Conservation (phyloP, 2,329 filamentous ascomycete species). For the Clathrospora elynae region DNA sequence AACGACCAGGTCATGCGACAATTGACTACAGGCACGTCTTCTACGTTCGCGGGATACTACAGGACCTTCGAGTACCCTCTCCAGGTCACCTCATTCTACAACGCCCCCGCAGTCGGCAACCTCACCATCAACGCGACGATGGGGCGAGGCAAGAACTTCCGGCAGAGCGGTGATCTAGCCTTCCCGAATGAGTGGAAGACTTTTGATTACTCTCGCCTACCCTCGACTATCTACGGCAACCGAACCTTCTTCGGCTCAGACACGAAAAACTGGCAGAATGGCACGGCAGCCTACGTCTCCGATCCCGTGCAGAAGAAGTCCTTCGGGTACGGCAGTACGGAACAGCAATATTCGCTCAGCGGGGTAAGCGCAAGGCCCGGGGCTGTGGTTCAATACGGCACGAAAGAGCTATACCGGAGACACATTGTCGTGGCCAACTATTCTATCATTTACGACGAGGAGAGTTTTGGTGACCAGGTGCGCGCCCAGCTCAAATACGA, state of each 20-base stretch:
- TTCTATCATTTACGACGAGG: slow-evolving; percentile 57
- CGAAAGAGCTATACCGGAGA: slow-evolving; percentile 60
- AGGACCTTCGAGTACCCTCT: slow-evolving; percentile 65
- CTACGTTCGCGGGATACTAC: slow-evolving; percentile 43
- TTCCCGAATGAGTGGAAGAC: slow-evolving; percentile 67
- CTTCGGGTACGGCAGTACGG: slow-evolving; percentile 61
- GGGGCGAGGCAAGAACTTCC: slow-evolving; percentile 56
- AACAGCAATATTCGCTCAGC: slow-evolving; percentile 63
- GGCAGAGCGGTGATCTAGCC: slow-evolving; percentile 53
- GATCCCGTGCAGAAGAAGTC: slow-evolving; percentile 54
- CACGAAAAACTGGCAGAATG: slow-evolving; percentile 61
- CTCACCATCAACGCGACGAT: slow-evolving; percentile 56
- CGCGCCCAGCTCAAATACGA: slow-evolving; percentile 15
- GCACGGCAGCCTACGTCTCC: slow-evolving; percentile 61
- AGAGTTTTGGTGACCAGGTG: slow-evolving; percentile 38
- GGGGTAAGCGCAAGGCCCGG: slow-evolving; percentile 44
- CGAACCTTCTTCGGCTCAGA: slow-evolving; percentile 46
- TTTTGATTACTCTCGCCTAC: slow-evolving; percentile 51
- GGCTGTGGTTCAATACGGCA: slow-evolving; percentile 10
- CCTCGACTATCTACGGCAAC: slow-evolving; percentile 8
- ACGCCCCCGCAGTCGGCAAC: slow-evolving; percentile 48
- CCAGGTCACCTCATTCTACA: slow-evolving; percentile 60
- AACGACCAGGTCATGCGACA: slow-evolving; percentile 60
- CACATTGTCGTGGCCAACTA: slow-evolving; percentile 62
- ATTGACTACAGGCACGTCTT: slow-evolving; percentile 57